Base-by-base conservation (phyloP, 2,329 filamentous ascomycete genomes). In the Sphaerulina vaccinii region DNA sequence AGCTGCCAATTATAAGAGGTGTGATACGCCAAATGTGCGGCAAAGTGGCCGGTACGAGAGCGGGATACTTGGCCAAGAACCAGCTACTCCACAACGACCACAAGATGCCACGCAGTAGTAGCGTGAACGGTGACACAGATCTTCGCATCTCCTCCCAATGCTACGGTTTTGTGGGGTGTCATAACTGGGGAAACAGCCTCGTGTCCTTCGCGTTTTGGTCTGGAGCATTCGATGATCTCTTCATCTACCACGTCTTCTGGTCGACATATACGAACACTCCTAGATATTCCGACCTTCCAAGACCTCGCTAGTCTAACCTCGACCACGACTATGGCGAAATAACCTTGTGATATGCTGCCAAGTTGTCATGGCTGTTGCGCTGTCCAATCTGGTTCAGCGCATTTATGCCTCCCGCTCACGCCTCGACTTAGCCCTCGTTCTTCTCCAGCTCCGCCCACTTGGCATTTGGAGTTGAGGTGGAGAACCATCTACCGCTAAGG, bases 271-370 rank as follows among this genome's bases (percentile, higher is more conserved):
- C 47, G 42, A 29, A 46, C 38, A 47, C 18, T 42, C 44, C 49
- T 44, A 27, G 24, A 24, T 13, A 27, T 37, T 33, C 50, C 50
- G 50, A 36, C 9, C 36, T 48, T 47, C 50, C 50, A 52, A 52
- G 50, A 52, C 50, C 43, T 48, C 36, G 29, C 16, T 38, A 11
- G 36, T 19, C 45, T n/a, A n/a, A n/a, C 38, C 45, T 48, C n/a
- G n/a, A n/a, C n/a, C n/a, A n/a, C n/a, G n/a, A 39, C 9, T 29
- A 37, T 29, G 43, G 19, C 41, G 44, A 37, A 46, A 27, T 24
- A 16, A 29, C 40, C 46, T 42, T 52, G 43, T 37, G 35, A 41
- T 13, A 24, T 18, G 50, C 40, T n/a, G 50, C 50, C 43, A 52
- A 48, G 44, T 36, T 13, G 22, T 23, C 44, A 40, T 32, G 32